Evolutionary conservation across 2,329 filamentous ascomycete species (phyloP), one percentile per base, ranked within the genome.

Genomic region (Hymenoscyphus infarciens): DNA sequence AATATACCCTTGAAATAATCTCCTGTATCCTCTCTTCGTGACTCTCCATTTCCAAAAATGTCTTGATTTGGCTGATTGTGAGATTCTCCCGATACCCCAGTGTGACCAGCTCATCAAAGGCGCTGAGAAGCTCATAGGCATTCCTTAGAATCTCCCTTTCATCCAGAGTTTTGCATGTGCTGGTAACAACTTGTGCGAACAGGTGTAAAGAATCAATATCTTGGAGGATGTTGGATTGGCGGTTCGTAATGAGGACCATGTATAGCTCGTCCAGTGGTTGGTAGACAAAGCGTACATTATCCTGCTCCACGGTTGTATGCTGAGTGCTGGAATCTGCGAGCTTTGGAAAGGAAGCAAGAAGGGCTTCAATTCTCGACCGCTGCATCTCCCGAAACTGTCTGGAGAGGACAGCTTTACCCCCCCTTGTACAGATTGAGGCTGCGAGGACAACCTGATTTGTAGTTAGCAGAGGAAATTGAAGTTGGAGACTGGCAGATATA

Each of bases 221-320:
- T 80, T 99, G 95, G 59, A 99, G 85, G 71, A 99, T 99, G 80
- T 99, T 99, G 77, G 94, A 98, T 82, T 98, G 95, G 73, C 92
- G 90, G 83, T 99, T 99, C 77, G 96, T 99, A 79, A 99, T 98
- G 74, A 99, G 87, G 69, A 99, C 94, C 87, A 99, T 98, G 85
- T 99, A 99, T 68, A 99, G 88, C 82, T 99, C 96, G 80, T 99
- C 96, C 68, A 99, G 85, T 64, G 95, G 96, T 77, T 99, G 95
- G 82, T 99, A 99, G 63, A 99, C 95, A 76, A 97, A 99, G 80
- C 95, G 94, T 74, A 99, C 95, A 81, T 97, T 98, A 81, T 99
- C 96, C 79, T 98, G 93, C 79, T 99, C 95, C 73, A 98, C 93
- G 5, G 91, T 99, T 31, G 95, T 99, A 78, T 99, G 95, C 79